Percentiles rank a stretch among this genome's conserved stretches.
phyloP scores from a whole-genome alignment of 2,329 filamentous ascomycete species.

The Fusarium sp. region DNA sequence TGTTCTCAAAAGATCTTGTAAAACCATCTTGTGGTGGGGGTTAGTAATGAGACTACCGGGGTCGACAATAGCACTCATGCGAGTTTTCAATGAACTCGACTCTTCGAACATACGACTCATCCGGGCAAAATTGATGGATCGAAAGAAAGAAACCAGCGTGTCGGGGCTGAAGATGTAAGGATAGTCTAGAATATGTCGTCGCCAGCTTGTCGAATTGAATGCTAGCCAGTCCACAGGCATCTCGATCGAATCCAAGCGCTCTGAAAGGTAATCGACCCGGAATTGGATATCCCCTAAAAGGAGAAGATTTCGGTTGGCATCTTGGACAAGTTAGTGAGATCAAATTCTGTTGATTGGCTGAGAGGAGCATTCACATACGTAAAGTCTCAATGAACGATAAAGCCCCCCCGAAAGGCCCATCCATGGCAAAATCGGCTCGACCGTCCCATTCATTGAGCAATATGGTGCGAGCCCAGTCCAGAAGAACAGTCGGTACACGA shows the following conservation, averaged over 20 bases:
- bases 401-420: constrained; percentile 80
- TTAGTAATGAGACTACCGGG: constrained; percentile 67
- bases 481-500: constrained; percentile 65
- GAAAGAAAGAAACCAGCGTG: constrained; percentile 83
- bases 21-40: constrained; percentile 67
- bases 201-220: constrained; percentile 70
- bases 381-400: constrained; percentile 78
- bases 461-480: constrained; percentile 81
- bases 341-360: neutral
- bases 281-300: constrained; percentile 78
- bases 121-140: constrained; percentile 84
- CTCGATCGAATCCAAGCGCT: constrained; percentile 78
- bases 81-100: constrained; percentile 67
- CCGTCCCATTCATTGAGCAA: constrained; percentile 87
- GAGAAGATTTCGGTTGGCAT: constrained; percentile 71
- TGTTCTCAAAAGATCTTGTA: constrained; percentile 72
- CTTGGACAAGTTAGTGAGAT: constrained; percentile 51
- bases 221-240: constrained; percentile 79
- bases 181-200: constrained; percentile 81
- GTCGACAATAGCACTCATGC: constrained; percentile 67
- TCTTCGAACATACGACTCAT: constrained; percentile 87
- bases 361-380: constrained; percentile 63
- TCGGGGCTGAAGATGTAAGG: constrained; percentile 82
- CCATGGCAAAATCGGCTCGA: constrained; percentile 74
- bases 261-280: constrained; percentile 78